Evolutionary conservation across 202 grass and related monocot genomes (phyloP).

Genomic region (Panicum hallii): DNA sequence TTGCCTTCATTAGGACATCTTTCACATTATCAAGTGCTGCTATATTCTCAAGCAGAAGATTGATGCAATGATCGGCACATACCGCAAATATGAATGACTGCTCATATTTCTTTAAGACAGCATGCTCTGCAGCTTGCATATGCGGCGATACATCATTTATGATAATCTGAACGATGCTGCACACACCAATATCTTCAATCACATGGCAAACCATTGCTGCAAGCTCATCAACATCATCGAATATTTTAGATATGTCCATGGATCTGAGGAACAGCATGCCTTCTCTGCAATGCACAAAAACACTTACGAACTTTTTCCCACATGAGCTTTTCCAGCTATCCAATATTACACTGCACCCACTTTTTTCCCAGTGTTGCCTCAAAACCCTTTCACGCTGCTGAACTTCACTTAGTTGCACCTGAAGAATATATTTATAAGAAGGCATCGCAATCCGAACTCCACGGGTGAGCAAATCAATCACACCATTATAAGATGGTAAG

Average conservation of each 20-base stretch:
- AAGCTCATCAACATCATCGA: constrained; percentile 66
- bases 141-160: constrained; percentile 59
- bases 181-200: constrained; percentile 68
- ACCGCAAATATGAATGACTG: constrained; percentile 60
- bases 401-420: constrained; percentile 69
- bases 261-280: constrained; percentile 82
- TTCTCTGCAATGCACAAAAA: constrained; percentile 66
- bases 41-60: constrained; percentile 76
- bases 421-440: constrained; percentile 60
- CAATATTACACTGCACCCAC: constrained; percentile 75
- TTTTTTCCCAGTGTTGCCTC: constrained; percentile 63
- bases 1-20: constrained; percentile 63
- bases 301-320: constrained; percentile 62
- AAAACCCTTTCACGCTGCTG: constrained; percentile 46
- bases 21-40: constrained; percentile 58
- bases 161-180: constrained; percentile 78
- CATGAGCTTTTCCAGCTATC: constrained; percentile 69
- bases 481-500: constrained; percentile 61
- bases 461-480: constrained; percentile 56
- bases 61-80: constrained; percentile 80
- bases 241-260: constrained; percentile 57
- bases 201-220: constrained; percentile 47
- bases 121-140: constrained; percentile 74
- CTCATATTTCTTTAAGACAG: constrained; percentile 53
- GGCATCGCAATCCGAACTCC: constrained; percentile 49